Evolutionary conservation across 371 early-diverging fungal genomes (phyloP).

Genomic region (Rhizomucor pusillus): DNA sequence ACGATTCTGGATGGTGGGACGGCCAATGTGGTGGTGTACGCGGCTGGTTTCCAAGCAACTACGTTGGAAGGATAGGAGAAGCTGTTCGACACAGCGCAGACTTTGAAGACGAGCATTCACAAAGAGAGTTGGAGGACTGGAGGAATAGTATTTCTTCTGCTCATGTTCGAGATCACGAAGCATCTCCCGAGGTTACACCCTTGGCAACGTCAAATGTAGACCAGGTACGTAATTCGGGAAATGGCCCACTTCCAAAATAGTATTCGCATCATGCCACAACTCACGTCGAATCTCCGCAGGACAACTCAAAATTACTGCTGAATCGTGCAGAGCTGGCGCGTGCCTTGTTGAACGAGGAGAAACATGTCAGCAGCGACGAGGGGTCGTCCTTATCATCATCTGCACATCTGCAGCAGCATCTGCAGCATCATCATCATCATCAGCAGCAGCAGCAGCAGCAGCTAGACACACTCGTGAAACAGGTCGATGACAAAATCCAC

Average conservation of each 20-base stretch:
- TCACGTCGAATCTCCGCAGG: slow-evolving; percentile 4
- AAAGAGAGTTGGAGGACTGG: slow-evolving; percentile 30
- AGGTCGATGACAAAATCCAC: slow-evolving; percentile 12
- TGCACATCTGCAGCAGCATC: too few relatives aligned
- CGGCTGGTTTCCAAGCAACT: slow-evolving; percentile 55
- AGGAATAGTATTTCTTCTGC: background rate
- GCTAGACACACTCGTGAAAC: slow-evolving; percentile 6
- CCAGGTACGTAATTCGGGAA: too few relatives aligned
- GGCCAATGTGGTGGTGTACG: slow-evolving; percentile 41
- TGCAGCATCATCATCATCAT: too few relatives aligned
- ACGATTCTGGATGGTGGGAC: slow-evolving; percentile 56
- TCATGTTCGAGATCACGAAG: too few relatives aligned
- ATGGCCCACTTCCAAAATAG: too few relatives aligned
- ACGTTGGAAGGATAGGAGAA: slow-evolving; percentile 47
- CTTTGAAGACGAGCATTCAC: slow-evolving; percentile 38
- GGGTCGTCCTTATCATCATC: too few relatives aligned
- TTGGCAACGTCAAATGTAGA: too few relatives aligned
- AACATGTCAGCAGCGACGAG: too few relatives aligned
- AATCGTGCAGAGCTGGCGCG: slow-evolving; percentile 30
- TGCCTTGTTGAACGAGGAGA: slow-evolving; percentile 28
- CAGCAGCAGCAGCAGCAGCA: slow-evolving; percentile 4
- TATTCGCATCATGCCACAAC: background rate
- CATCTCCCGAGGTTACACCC: too few relatives aligned
- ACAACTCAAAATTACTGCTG: background rate
- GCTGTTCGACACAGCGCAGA: slow-evolving; percentile 27